Evolutionary conservation across 2,329 filamentous ascomycete genomes (phyloP).

Genomic region (Colletotrichum sp.): DNA sequence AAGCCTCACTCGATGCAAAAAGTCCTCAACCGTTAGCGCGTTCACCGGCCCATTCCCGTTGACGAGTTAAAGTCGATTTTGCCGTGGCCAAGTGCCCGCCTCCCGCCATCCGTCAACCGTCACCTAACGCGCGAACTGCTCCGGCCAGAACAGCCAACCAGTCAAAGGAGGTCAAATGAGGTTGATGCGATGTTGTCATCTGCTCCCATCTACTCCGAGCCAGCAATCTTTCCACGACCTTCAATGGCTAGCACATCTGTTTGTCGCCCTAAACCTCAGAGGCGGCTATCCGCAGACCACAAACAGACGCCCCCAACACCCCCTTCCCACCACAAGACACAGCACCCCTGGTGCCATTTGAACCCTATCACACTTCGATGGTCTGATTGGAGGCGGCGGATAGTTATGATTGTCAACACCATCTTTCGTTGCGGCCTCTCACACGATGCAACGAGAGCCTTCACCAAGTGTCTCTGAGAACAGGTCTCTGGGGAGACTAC

Average conservation of each 20-base stretch:
- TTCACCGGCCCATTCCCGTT: neutral
- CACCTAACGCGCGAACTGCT: constrained; percentile 1
- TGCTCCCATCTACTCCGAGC: neutral
- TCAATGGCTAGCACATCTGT: neutral
- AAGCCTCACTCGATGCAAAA: constrained; percentile 22
- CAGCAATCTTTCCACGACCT: neutral
- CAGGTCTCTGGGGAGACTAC: neutral
- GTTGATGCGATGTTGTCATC: neutral
- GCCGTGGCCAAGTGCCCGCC: neutral
- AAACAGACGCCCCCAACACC: neutral
- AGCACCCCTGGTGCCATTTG: neutral
- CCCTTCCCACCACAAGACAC: neutral
- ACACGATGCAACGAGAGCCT: neutral
- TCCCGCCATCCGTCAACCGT: constrained; percentile 1
- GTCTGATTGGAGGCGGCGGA: neutral
- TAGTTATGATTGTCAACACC: constrained; percentile 1
- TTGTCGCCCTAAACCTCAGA: neutral
- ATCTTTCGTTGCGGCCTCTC: neutral
- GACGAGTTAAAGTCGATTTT: constrained; percentile 10
- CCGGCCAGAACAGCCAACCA: constrained; percentile 2
- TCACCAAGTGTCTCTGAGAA: neutral
- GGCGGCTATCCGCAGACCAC: neutral
- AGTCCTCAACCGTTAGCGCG: constrained; percentile 12
- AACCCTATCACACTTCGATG: neutral
- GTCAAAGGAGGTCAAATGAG: neutral